Evolutionary conservation across 441 rosid species (phyloP).

Genomic region (Corymbia calophylla): DNA sequence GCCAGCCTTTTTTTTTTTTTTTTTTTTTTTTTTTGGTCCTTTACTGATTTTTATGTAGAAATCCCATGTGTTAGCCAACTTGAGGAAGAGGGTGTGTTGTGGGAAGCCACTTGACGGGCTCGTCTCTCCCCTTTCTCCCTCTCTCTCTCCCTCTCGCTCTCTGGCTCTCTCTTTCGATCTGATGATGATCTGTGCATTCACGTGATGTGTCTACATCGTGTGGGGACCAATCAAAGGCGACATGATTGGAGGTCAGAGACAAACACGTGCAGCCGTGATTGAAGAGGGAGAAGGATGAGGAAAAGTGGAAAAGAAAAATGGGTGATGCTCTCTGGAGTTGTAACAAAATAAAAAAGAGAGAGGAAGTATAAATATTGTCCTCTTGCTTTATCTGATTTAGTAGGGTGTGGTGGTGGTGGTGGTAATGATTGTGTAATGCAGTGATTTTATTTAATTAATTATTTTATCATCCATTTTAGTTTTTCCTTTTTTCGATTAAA

Average conservation of each 20-base stretch:
- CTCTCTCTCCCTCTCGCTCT: neutral
- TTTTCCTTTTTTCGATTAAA: neutral
- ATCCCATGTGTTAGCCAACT: neutral
- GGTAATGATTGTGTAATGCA: neutral
- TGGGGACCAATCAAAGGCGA: slow-evolving; percentile 33
- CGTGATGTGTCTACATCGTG: slow-evolving; percentile 42
- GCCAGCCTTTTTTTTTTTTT: neutral
- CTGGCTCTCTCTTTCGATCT: neutral
- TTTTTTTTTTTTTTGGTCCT: neutral
- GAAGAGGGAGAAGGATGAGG: neutral
- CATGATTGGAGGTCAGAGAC: slow-evolving; percentile 40
- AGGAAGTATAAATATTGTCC: neutral
- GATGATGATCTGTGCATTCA: slow-evolving; percentile 33
- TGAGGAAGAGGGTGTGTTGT: neutral
- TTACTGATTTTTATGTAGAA: neutral
- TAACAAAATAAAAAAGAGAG: neutral
- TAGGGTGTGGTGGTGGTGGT: neutral
- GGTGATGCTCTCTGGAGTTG: neutral
- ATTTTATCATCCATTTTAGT: neutral
- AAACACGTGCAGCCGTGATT: slow-evolving; percentile 19
- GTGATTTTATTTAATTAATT: neutral
- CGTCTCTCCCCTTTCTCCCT: neutral
- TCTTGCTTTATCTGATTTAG: slow-evolving; percentile 7
- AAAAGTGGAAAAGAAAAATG: neutral
- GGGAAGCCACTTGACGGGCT: neutral